Base-by-base conservation (phyloP, 441 rosid genomes). In the Populus hybrid region DNA sequence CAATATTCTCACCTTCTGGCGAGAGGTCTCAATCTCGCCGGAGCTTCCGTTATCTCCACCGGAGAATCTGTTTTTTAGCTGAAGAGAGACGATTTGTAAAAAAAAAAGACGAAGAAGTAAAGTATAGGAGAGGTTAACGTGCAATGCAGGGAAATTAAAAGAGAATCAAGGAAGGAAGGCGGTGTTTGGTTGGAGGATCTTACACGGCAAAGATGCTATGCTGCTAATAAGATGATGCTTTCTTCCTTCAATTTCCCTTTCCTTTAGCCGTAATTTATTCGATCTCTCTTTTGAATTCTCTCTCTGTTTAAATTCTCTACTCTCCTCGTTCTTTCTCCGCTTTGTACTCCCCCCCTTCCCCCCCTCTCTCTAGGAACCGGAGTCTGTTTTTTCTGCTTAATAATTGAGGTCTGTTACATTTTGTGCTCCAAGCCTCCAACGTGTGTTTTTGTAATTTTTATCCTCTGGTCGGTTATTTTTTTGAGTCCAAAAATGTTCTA, bases 241-340 rank as follows among this genome's bases (percentile, higher is more conserved):
- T 88, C 82, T 78, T 82, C 82, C 69, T 78, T 78, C 84, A 84
- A 82, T 73, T 79, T 82, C 72, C 84, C 88, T 87, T 89, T 83
- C 89, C 92, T 87, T 90, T 77, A 82, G 88, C 88, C 91, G 84
- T 87, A 89, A 87, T 88, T 85, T 88, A 89, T 91, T 90, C 91
- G 71, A 75, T 73, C 32, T 14, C 76, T 32, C 77, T 82, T 81
- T 80, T 8, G 21, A 21, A 20, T 70, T 36, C 57, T 36, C 12
- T 36, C 12, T 38, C 59, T 36, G 73, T 70, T 70, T 70, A 70
- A 70, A 70, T 70, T 70, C 73, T 40, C 67, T 8, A 2, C 70
- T n/a, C 3, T n/a, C 24, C 28, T 40, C 50, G 12, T 36, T 20
- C n/a, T 34, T 18, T 35, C 40, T 68, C 40, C 23, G 11, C 26